Base-by-base conservation (phyloP, 768 basidiomycete genomes). In the Tulasnella sp. region DNA sequence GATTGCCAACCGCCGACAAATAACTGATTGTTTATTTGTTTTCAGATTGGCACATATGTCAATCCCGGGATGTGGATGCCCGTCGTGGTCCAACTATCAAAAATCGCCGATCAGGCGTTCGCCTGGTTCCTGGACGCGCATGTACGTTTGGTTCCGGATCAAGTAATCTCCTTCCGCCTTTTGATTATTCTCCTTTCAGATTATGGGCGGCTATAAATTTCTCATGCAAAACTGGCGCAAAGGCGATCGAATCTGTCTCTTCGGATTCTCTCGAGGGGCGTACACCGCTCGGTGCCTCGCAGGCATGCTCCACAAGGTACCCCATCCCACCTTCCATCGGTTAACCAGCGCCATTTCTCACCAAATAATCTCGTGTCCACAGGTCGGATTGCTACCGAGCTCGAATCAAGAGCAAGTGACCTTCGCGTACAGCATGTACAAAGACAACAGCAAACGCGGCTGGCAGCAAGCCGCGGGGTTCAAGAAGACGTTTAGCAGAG, bases 221-320 rank as follows among this genome's bases (percentile, higher is more conserved):
- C 62, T 75, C 14, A 74, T 75, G 71, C 47, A 74, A 39, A 72
- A 72, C 62, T 75, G 69, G 41, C 65, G 47, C 1, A 73, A 74
- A 5, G 79, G 79, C 22, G 80, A 81, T 72, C 71, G 72, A 66
- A 75, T 81, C 62, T 79, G 68, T 72, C 76, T 81, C 47, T 79
- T 79, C 71, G 80, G 80, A 12, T 81, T 81, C 74, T 80, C 79
- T 6, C 71, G 80, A 26, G 79, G 79, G n/a, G 76, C 77, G 35
- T 78, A 77, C 73, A 76, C 78, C 7, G 78, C 78, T 8, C 70
- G 79, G 19, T 77, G 76, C 32, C 75, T 78, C 64, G 78, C 78
- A 0, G 79, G 78, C 36, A 78, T 79, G 78, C 69, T 78, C 0
- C 73, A 78, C 67, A 75, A 77, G 64, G 75, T 77, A 9, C 0